phyloP scores from a whole-genome alignment of 2,329 filamentous ascomycete genomes.

The Colletotrichum simmondsii region DNA sequence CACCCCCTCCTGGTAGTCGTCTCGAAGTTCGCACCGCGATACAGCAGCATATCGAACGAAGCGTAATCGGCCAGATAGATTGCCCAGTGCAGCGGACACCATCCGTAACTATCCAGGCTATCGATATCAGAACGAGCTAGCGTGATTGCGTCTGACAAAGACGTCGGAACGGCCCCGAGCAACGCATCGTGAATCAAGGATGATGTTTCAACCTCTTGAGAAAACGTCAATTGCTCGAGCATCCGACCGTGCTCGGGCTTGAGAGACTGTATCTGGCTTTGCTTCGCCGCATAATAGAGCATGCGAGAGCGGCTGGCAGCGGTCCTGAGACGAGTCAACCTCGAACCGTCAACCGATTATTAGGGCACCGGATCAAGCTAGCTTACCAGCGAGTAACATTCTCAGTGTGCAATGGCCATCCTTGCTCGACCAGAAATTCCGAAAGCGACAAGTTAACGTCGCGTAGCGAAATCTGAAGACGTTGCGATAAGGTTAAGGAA shows the following conservation, averaged over 20 bases:
- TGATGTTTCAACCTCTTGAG: not conserved
- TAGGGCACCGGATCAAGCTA: not conserved
- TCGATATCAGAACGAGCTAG: slow-evolving; percentile 8
- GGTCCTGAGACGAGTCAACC: not conserved
- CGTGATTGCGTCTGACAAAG: slow-evolving; percentile 7
- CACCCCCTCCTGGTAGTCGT: not conserved
- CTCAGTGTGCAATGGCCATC: not conserved
- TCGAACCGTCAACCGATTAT: too few relatives aligned
- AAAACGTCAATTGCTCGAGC: slow-evolving; percentile 1
- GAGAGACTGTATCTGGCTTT: not conserved
- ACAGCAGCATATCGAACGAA: not conserved
- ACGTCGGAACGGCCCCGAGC: not conserved
- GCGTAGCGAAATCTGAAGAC: not conserved
- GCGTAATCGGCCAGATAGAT: slow-evolving; percentile 7
- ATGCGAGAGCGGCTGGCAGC: slow-evolving; percentile 1
- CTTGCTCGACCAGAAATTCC: slow-evolving; percentile 6
- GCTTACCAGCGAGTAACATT: slow-evolving; percentile 7
- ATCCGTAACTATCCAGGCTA: slow-evolving; percentile 1
- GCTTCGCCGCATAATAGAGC: slow-evolving; percentile 5
- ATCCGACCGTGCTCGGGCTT: not conserved
- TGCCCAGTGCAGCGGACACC: slow-evolving; percentile 12
- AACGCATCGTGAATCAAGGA: slow-evolving; percentile 14
- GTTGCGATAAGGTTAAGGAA: too few relatives aligned
- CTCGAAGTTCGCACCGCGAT: not conserved
- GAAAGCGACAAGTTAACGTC: not conserved